Conservation (phyloP, 202 grass and related monocot species). For the Saccharum hybrid region DNA sequence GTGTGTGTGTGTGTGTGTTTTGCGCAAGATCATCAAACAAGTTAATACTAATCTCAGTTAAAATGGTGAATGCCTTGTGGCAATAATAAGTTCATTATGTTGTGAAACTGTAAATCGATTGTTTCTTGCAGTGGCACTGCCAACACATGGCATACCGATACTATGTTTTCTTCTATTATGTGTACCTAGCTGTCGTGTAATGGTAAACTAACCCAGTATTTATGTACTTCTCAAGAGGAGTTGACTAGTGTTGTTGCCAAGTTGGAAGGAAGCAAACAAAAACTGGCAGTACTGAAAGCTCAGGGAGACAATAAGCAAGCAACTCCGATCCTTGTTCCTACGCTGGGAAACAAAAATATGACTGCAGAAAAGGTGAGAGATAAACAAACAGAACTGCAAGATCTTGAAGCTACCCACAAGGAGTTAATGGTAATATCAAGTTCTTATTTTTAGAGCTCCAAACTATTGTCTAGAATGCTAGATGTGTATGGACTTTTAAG, state of each 20-base stretch:
- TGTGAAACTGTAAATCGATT: background rate
- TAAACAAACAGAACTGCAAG: slow-evolving; percentile 71
- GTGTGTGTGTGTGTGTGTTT: no score
- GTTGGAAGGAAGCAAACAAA: slow-evolving; percentile 71
- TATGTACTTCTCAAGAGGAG: no score
- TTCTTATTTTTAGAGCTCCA: slow-evolving; percentile 25
- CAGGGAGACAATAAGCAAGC: slow-evolving; percentile 63
- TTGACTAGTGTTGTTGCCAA: slow-evolving; percentile 42
- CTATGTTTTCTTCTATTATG: no score
- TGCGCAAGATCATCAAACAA: background rate
- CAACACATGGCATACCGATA: background rate
- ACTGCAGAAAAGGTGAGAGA: slow-evolving; percentile 64
- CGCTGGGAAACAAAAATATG: slow-evolving; percentile 61
- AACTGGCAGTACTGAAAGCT: slow-evolving; percentile 62
- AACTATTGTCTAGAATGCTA: background rate
- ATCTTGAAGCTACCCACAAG: slow-evolving; percentile 72
- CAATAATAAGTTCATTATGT: slow-evolving; percentile 14
- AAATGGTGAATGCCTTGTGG: slow-evolving; percentile 2
- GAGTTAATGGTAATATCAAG: slow-evolving; percentile 67
- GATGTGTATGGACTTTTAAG: slow-evolving; percentile 25
- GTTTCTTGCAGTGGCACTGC: slow-evolving; percentile 1
- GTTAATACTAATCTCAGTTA: background rate
- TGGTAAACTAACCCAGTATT: no score
- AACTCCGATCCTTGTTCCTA: slow-evolving; percentile 56
- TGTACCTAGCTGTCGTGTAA: no score